Conservation (phyloP, 352 stramenopile genomes). For the Globisporangium perplexum region DNA sequence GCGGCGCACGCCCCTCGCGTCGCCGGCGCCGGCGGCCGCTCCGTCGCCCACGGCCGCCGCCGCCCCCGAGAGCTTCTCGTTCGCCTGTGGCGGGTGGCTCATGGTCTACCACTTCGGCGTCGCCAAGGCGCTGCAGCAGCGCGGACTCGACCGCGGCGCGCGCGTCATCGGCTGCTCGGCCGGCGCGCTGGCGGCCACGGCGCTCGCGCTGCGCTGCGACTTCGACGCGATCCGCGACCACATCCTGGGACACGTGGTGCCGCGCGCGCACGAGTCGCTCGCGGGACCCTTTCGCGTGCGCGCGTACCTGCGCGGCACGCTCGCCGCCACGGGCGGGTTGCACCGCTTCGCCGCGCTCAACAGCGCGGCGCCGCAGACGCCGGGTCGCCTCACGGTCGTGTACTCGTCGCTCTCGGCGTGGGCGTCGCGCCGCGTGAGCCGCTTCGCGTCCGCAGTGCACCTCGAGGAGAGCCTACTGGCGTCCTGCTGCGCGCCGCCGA, state of each 20-base stretch:
- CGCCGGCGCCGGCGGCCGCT: too few relatives aligned
- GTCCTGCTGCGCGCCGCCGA: constrained; percentile 74
- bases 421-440: constrained; percentile 55
- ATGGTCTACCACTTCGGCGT: constrained; percentile 89
- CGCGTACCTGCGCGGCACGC: constrained; percentile 51
- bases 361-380: not conserved
- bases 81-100: constrained; percentile 83
- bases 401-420: constrained; percentile 73
- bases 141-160: constrained; percentile 47
- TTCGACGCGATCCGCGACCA: constrained; percentile 68
- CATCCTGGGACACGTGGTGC: constrained; percentile 48
- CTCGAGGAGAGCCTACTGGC: constrained; percentile 60
- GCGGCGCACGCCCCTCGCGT: too few relatives aligned
- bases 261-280: constrained; percentile 41
- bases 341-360: constrained; percentile 53
- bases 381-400: constrained; percentile 47
- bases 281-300: constrained; percentile 62
- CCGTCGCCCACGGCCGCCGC: too few relatives aligned
- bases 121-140: constrained; percentile 77
- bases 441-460: constrained; percentile 61
- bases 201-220: constrained; percentile 61
- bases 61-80: constrained; percentile 59
- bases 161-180: constrained; percentile 78
- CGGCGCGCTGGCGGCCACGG: constrained; percentile 65
- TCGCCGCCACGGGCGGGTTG: constrained; percentile 30